Conservation (phyloP, 83 land plant genomes). For the Picea abies region DNA sequence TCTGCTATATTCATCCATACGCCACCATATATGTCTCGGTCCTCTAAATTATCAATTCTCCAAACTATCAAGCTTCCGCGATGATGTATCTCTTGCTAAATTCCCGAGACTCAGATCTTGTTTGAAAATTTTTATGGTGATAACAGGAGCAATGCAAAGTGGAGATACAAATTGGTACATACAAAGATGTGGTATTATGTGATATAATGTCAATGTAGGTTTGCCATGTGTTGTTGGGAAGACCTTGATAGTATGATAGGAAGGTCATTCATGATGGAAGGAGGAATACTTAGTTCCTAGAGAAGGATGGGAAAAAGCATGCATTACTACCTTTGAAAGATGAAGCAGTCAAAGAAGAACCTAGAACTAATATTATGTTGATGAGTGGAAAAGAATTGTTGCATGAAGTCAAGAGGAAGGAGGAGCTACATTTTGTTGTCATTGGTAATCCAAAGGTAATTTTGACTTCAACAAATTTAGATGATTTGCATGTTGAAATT, state of each 20-base stretch:
- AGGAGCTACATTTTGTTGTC: not conserved
- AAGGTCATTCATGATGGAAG: conserved; percentile 2
- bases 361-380: not conserved
- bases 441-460: not conserved
- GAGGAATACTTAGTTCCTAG: not conserved
- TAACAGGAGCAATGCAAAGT: not conserved
- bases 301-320: not conserved
- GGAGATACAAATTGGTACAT: not conserved
- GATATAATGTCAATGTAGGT: not conserved
- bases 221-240: conserved; percentile 1
- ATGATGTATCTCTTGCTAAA: no score
- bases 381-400: not conserved
- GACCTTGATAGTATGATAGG: not conserved
- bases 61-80: not conserved
- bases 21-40: no score
- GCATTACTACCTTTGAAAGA: not conserved
- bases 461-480: not conserved
- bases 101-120: no score
- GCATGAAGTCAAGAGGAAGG: not conserved
- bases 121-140: not conserved
- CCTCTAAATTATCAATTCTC: no score
- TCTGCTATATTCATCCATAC: no score
- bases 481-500: not conserved
- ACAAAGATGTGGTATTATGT: not conserved
- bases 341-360: not conserved